Percentiles rank a stretch among this genome's conserved stretches.
phyloP scores from a whole-genome alignment of 2,329 filamentous ascomycete genomes.

The Xylariaceae sp. region DNA sequence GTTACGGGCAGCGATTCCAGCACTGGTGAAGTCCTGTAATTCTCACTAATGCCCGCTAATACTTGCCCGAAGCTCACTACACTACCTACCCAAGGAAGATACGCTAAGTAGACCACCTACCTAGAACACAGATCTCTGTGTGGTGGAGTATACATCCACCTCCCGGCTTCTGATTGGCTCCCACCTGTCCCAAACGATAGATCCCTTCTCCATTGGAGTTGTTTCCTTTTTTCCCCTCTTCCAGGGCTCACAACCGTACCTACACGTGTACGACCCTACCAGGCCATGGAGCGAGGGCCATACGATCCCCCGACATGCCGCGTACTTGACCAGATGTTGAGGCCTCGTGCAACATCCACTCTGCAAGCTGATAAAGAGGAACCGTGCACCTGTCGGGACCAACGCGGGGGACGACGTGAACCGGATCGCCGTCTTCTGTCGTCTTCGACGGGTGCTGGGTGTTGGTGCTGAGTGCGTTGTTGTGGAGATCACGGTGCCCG shows the following conservation, averaged over 20 bases:
- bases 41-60: too few species aligned
- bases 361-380: slow-evolving; percentile 21
- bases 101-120: too few species aligned
- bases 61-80: too few species aligned
- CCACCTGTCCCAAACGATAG: slow-evolving; percentile 16
- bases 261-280: background rate
- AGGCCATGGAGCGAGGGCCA: background rate
- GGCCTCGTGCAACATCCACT: slow-evolving; percentile 28
- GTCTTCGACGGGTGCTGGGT: slow-evolving; percentile 13
- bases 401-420: slow-evolving; percentile 12
- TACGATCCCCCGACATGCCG: slow-evolving; percentile 7
- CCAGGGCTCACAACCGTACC: background rate
- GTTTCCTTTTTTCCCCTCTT: slow-evolving; percentile 17
- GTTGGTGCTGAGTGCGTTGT: slow-evolving; percentile 2
- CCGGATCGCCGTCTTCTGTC: slow-evolving; percentile 19
- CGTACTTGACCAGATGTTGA: slow-evolving; percentile 25
- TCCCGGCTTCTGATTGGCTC: slow-evolving; percentile 21
- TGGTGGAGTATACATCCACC: background rate
- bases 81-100: too few species aligned
- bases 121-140: slow-evolving; percentile 7
- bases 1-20: too few species aligned
- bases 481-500: background rate
- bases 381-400: slow-evolving; percentile 3
- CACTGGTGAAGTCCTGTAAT: too few species aligned
- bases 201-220: slow-evolving; percentile 16